phyloP scores from a whole-genome alignment of 1,139 yeast genomes.

The Ogataea hybrid region DNA sequence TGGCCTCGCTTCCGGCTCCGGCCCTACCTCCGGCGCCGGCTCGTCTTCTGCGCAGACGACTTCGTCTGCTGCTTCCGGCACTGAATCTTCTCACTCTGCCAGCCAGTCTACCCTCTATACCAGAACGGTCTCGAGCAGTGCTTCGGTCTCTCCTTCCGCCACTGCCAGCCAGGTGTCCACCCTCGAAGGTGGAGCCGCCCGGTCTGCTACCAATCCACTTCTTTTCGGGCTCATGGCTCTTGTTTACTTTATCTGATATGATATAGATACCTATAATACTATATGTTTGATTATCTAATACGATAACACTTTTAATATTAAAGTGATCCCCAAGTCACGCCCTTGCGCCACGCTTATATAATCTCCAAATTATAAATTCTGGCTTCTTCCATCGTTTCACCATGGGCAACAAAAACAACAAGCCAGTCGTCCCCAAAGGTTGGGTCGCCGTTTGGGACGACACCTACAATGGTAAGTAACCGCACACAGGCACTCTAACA shows the following conservation, averaged over 20 bases:
- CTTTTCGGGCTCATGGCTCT: conserved; percentile 3
- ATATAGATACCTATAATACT: neutral
- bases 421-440: conserved; percentile 43
- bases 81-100: neutral
- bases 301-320: too few relatives aligned
- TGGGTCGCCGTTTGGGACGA: conserved; percentile 89
- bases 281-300: neutral
- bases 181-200: neutral
- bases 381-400: neutral
- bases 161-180: neutral
- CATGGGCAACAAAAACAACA: conserved; percentile 26
- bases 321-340: neutral
- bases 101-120: conserved; percentile 1
- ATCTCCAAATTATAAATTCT: neutral
- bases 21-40: neutral
- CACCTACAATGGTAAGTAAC: conserved; percentile 52
- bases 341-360: conserved; percentile 6
- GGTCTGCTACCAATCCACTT: neutral
- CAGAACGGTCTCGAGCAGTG: neutral
- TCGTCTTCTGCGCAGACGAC: conserved; percentile 5
- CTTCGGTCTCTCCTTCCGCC: neutral
- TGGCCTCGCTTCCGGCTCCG: too few relatives aligned
- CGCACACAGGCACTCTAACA: neutral
- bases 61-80: conserved; percentile 2
- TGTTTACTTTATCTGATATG: neutral